These are phyloP conservation scores for Salix arbutifolia DNA, from an alignment of 345 rosid genomes.

Conservation along the genomic window DNA sequence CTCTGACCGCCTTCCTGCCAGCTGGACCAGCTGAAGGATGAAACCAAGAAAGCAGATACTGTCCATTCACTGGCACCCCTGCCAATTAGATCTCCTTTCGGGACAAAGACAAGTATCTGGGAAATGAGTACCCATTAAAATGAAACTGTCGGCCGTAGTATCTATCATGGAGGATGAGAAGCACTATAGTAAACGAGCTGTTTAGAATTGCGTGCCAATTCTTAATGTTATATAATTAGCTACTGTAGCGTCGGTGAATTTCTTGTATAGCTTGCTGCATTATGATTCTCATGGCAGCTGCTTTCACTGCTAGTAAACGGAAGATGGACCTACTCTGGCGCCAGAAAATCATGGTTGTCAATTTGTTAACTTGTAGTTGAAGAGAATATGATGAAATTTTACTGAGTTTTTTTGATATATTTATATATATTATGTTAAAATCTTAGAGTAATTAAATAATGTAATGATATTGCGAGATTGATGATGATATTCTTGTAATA, in stretches of 20 bases:
- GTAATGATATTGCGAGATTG: no score
- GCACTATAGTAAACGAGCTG: not conserved
- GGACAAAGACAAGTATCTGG: not conserved
- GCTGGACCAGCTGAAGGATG: slow-evolving; percentile 7
- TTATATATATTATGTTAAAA: no score
- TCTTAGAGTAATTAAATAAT: no score
- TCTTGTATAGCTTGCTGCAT: not conserved
- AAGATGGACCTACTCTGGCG: not conserved
- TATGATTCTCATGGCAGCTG: not conserved
- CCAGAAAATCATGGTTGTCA: not conserved
- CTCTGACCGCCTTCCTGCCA: slow-evolving; percentile 20
- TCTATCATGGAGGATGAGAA: not conserved
- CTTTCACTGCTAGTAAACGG: not conserved
- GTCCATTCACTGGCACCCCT: not conserved
- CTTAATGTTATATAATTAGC: not conserved
- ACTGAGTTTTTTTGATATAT: no score
- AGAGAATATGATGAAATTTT: not conserved
- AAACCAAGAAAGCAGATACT: not conserved
- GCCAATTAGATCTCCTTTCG: not conserved
- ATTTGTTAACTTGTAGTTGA: not conserved
- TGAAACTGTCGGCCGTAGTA: not conserved
- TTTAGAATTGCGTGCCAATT: not conserved
- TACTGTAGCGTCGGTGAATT: not conserved
- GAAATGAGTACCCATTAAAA: not conserved
- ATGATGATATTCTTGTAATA: no score